These are phyloP conservation scores for Lophium mytilinum DNA, from an alignment of 495 filamentous ascomycete genomes.

Conservation along the genomic window DNA sequence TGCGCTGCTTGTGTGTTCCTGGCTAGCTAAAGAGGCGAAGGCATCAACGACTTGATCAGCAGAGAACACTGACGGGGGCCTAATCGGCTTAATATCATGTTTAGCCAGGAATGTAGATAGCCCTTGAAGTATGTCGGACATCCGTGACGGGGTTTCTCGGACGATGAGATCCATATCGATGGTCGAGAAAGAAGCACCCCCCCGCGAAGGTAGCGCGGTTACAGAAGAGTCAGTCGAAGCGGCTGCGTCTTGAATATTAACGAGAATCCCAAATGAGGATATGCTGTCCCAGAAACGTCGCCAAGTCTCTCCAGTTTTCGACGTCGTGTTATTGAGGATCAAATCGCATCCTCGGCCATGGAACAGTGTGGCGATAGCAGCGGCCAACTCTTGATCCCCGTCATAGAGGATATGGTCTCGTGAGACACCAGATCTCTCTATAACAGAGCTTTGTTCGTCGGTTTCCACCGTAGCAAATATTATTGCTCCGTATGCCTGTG, in stretches of 20 bases:
- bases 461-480: background rate
- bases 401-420: background rate
- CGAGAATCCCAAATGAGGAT: background rate
- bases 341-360: conserved; percentile 3
- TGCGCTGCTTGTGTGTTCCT: background rate
- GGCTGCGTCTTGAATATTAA: background rate
- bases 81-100: background rate
- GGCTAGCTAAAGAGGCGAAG: background rate
- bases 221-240: too few relatives aligned
- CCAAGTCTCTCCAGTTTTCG: background rate
- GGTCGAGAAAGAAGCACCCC: too few relatives aligned
- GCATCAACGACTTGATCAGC: background rate
- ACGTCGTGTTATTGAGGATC: background rate
- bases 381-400: background rate
- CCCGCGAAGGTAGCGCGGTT: too few relatives aligned
- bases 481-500: background rate
- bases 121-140: too few relatives aligned
- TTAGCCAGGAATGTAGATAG: too few relatives aligned
- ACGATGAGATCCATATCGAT: too few relatives aligned
- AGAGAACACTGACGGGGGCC: background rate
- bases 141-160: too few relatives aligned
- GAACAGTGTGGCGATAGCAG: background rate
- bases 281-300: background rate
- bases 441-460: background rate
- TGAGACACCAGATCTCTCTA: background rate